Conservation (phyloP, 345 rosid genomes). For the Toxicodendron radicans region DNA sequence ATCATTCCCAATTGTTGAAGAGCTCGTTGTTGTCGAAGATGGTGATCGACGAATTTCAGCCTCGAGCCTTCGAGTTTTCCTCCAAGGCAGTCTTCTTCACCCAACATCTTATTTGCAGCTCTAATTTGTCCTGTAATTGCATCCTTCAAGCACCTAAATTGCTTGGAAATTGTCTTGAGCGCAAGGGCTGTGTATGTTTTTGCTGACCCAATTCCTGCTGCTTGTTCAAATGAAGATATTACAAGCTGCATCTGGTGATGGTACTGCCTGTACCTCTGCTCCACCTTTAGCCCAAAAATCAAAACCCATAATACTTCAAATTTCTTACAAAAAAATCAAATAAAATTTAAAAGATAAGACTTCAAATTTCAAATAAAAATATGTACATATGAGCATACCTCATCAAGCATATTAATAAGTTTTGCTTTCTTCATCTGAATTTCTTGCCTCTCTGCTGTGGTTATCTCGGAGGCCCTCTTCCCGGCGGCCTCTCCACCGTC, state of each 20-base stretch:
- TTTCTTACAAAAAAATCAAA: not conserved
- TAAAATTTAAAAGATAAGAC: not conserved
- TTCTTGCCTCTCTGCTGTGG: constrained; percentile 89
- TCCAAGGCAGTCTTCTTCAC: constrained; percentile 75
- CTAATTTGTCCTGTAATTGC: constrained; percentile 84
- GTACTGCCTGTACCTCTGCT: constrained; percentile 94
- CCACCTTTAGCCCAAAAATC: constrained; percentile 54
- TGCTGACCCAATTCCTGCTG: constrained; percentile 84
- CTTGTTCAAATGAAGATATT: constrained; percentile 83
- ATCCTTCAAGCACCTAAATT: constrained; percentile 88
- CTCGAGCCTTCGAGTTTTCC: constrained; percentile 85
- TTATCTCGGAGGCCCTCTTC: constrained; percentile 57
- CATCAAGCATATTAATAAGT: constrained; percentile 85
- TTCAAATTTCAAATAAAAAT: not conserved
- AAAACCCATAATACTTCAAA: not conserved
- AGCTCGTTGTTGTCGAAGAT: constrained; percentile 89
- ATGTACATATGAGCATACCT: constrained; percentile 45
- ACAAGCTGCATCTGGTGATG: constrained; percentile 95
- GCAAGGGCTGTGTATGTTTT: constrained; percentile 91
- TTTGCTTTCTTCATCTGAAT: constrained; percentile 98
- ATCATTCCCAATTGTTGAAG: constrained; percentile 96
- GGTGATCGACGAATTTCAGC: constrained; percentile 90
- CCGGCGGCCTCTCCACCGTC: constrained; percentile 51
- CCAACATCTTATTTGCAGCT: constrained; percentile 80
- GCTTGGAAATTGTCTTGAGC: constrained; percentile 88